Base-by-base conservation (phyloP, 2,329 filamentous ascomycete genomes). In the Neurospora sp. region DNA sequence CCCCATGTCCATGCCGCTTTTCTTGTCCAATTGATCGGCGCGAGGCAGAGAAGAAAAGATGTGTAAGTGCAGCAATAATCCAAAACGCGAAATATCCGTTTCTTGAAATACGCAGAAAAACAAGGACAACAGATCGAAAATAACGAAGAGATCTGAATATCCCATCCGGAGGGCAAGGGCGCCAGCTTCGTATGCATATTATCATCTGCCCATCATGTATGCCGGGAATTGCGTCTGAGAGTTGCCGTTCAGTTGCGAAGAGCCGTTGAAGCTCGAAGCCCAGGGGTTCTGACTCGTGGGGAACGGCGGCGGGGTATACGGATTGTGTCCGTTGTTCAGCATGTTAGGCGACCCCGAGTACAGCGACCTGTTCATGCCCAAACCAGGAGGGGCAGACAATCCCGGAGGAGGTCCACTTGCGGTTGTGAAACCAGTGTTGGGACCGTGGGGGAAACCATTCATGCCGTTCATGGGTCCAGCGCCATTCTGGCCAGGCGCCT, bases 341-440 rank as follows among this genome's bases (percentile, higher is more conserved):
- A 73, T 42, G 10, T 66, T 70, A 3, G 76, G 68, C 28, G 73
- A 73, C 13, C 70, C 68, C 3, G 71, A 71, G 68, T 72, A 75
- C 62, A 62, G 71, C 4, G 69, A 62, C 7, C 79, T 77, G 66
- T 74, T 74, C 5, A 66, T 78, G 15, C 82, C 84, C 40, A 95
- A 83, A 13, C 92, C 92, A 1, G 93, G 92, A 15, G 93, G 93
- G 7, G 88, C 89, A 1, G 88, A 79, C 9, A 97, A 85, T 2
- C 94, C 94, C 0, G 94, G 94, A 13, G 94, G 94, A 33, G 94
- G 94, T 0, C 92, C 90, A 75, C 84, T 91, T 40, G 89, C 88
- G 2, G 88, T 88, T 1, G 89, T 85, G 77, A 93, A 94, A 43
- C 86, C 85, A 73, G 85, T 86, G 33, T 83, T 84, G 17, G 84